A percentile compares a stretch with the other conserved stretches of the same genome.
phyloP scores from a whole-genome alignment of 208 protist species.

The Trypanosoma conorhini region DNA sequence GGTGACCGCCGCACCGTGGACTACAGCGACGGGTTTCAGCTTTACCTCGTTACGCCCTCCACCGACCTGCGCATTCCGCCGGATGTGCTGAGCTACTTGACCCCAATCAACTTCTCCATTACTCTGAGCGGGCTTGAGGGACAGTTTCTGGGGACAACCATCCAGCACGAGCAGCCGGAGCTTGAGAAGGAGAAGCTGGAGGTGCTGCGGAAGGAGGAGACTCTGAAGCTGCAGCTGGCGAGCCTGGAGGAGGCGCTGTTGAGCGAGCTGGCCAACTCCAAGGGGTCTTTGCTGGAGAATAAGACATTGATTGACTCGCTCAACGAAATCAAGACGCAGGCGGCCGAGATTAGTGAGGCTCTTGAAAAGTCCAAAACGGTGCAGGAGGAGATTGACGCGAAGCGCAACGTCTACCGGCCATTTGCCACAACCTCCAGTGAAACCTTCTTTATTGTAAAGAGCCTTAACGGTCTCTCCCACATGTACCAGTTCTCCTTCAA shows the following conservation, averaged over 20 bases:
- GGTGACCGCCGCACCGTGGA: slow-evolving; percentile 97
- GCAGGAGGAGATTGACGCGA: slow-evolving; percentile 90
- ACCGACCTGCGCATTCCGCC: slow-evolving; percentile 89
- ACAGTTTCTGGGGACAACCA: slow-evolving; percentile 96
- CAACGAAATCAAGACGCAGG: slow-evolving; percentile 96
- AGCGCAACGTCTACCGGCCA: slow-evolving; percentile 95
- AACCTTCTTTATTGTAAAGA: slow-evolving; percentile 95
- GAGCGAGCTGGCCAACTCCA: slow-evolving; percentile 89
- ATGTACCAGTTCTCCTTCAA: slow-evolving; percentile 98
- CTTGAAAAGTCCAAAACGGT: slow-evolving; percentile 90
- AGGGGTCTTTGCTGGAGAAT: slow-evolving; percentile 97
- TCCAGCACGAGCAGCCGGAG: slow-evolving; percentile 97
- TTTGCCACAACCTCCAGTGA: slow-evolving; percentile 89
- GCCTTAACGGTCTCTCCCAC: slow-evolving; percentile 90
- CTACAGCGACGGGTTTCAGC: slow-evolving; percentile 96
- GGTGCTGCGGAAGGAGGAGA: slow-evolving; percentile 95
- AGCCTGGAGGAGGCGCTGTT: slow-evolving; percentile 95
- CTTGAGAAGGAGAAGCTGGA: slow-evolving; percentile 94
- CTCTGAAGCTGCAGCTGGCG: slow-evolving; percentile 94
- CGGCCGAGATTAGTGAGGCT: slow-evolving; percentile 83
- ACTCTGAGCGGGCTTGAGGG: slow-evolving; percentile 96
- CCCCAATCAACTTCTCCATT: slow-evolving; percentile 97
- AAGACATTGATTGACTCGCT: slow-evolving; percentile 92
- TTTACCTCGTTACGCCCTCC: slow-evolving; percentile 95
- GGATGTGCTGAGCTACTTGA: slow-evolving; percentile 92